Percentiles rank a stretch among this genome's conserved stretches.
These are phyloP conservation scores for Lachnellula willkommii DNA, from an alignment of 2,329 filamentous ascomycete genomes.

Conservation along the genomic window DNA sequence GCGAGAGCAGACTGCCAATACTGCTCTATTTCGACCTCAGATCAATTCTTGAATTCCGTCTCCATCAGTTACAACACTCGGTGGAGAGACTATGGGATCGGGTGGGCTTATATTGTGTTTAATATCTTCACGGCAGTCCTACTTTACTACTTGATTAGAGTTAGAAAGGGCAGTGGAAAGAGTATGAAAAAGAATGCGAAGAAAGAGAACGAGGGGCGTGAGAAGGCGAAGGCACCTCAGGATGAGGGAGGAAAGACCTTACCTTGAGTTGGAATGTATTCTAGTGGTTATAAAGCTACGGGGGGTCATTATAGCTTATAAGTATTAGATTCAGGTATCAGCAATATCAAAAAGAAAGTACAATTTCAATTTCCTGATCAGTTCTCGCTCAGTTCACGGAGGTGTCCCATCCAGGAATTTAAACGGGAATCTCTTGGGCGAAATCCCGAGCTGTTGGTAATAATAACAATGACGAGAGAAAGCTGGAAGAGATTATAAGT, in stretches of 20 bases:
- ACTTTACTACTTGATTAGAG: slow-evolving; percentile 47
- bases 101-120: slow-evolving; percentile 53
- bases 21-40: slow-evolving; percentile 49
- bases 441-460: no score
- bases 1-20: slow-evolving; percentile 50
- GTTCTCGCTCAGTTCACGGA: no score
- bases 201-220: neutral
- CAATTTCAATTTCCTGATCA: no score
- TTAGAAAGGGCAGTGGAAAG: slow-evolving; percentile 20
- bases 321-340: no score
- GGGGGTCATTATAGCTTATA: no score
- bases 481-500: no score
- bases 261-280: neutral
- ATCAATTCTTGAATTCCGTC: slow-evolving; percentile 47
- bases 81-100: slow-evolving; percentile 64
- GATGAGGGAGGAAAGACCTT: neutral
- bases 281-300: no score
- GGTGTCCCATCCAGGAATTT: no score
- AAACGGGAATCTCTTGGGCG: no score
- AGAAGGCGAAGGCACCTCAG: neutral
- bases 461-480: no score
- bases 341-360: no score
- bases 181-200: slow-evolving; percentile 13
- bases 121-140: slow-evolving; percentile 48
- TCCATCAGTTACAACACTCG: slow-evolving; percentile 51